Base-by-base conservation (phyloP, 2,329 filamentous ascomycete species). In the Dactylellina parvicollis region DNA sequence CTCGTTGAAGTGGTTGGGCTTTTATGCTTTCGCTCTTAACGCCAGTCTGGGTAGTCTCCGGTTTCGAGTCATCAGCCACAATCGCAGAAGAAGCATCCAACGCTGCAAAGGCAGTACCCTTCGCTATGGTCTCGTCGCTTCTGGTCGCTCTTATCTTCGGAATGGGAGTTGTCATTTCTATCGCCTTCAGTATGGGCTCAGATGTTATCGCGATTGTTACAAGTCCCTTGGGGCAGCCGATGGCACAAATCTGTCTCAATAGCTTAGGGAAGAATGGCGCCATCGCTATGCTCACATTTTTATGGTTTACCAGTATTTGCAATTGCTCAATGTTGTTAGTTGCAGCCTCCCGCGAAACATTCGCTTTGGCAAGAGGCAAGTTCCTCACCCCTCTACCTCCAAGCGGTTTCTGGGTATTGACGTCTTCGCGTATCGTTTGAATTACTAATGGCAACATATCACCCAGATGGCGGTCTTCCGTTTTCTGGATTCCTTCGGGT, bases 291-390 rank as follows among this genome's bases (percentile, higher is more conserved):
- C 65, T 79, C 49, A 74, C 77, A 0, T 78, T 79, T 50, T 62
- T 79, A 8, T 79, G 78, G 78, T 76, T 78, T 42, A 61, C 75
- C 9, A 75, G 69, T 49, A 76, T 79, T 24, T 79, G 78, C 40
- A 79, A 79, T 52, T 79, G 78, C 65, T 79, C 78, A 9, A 79
- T 79, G n/a, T 57, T 79, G 26, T 77, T 79, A 76, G 78, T 79
- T n/a, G 78, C 78, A 12, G 78, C 78, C 2, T 77, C 76, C 4
- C 75, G 78, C 52, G 78, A 79, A 55, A 78, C 77, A 0, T 79
- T 79, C 75, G 78, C 78, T 18, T 77, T 79, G 42, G 77, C 78
- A 7, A 71, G 78, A 78, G 78, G 78, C 78, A 56, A 22, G 57
- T 46, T n/a, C n/a, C n/a, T n/a, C n/a, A n/a, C n/a, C n/a, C n/a